Conservation (phyloP, 148 eudicot genomes). For the Rhododendron griersonianum region DNA sequence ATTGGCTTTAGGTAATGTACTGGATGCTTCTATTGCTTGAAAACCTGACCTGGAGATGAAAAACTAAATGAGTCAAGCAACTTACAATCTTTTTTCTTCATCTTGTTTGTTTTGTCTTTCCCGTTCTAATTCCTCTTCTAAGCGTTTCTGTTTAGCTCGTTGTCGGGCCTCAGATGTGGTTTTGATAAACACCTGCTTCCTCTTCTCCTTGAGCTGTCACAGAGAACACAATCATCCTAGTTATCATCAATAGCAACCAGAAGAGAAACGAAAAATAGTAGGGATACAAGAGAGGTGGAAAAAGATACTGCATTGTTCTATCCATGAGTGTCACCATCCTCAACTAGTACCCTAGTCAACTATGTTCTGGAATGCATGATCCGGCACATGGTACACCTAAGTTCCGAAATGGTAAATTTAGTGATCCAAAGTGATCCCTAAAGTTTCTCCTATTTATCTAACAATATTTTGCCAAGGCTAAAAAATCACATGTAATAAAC, state of each 20-base stretch:
- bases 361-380: not conserved
- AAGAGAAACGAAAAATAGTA: not conserved
- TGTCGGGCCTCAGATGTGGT: constrained; percentile 93
- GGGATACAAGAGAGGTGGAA: not conserved
- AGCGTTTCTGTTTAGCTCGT: constrained; percentile 89
- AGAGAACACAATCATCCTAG: constrained; percentile 15
- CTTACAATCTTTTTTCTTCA: constrained; percentile 87
- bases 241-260: not conserved
- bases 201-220: constrained; percentile 80
- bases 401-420: not conserved
- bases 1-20: not conserved
- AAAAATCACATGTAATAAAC: not conserved
- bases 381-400: not conserved
- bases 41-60: not conserved
- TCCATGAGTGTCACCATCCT: not conserved
- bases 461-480: not conserved
- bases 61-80: constrained; percentile 8
- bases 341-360: not conserved
- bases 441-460: not conserved
- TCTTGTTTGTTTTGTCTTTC: constrained; percentile 77
- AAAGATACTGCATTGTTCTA: not conserved
- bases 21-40: constrained; percentile 6
- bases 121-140: constrained; percentile 73
- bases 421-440: not conserved
- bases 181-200: constrained; percentile 81